Base-by-base conservation (phyloP, 768 basidiomycete species). In the Trametes villosa region DNA sequence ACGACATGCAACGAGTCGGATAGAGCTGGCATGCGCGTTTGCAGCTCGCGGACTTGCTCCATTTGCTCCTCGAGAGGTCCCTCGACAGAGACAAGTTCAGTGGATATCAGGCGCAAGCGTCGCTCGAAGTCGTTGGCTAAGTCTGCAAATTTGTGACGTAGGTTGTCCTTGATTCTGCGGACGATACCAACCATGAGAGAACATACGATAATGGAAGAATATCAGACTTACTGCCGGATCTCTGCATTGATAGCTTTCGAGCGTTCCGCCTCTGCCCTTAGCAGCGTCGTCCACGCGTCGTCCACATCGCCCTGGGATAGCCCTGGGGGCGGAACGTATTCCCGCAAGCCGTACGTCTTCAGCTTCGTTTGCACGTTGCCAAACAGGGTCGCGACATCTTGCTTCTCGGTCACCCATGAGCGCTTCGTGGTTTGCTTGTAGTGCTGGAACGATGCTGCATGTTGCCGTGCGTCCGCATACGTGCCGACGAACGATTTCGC, bases 291-390 rank as follows among this genome's bases (percentile, higher is more conserved):
- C 96, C 96, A 98, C 4, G 84, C 85, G 44, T 72, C 72, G 57
- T 94, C 94, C 53, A 98, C 73, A 72, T 96, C 92, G 34, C 80
- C 76, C 30, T 88, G 79, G 24, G 86, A 76, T 20, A 94, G 75
- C 2, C 92, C 94, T 4, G 75, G 71, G 2, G 87, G 85, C 13
- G 97, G 95, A 24, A 88, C 80, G 73, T 96, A 98, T 68, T 92
- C 86, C 59, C 86, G 80, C 66, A 99, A 71, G 11, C 88, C 86
- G 77, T 98, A 98, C 24, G 96, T 98, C 73, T 82, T 84, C 57
- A 98, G 77, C 74, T 98, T 98, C 0, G 94, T 96, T 73, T 95
- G 92, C 29, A 99, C 88, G 69, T 97, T 96, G 3, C 91, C 88
- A 64, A 98, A 92, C 15, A 98, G 81, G 1, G 91, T 92, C 9